Evolutionary conservation across 1,139 yeast species (phyloP).

Genomic region (Debaryomycetaceae sp.): DNA sequence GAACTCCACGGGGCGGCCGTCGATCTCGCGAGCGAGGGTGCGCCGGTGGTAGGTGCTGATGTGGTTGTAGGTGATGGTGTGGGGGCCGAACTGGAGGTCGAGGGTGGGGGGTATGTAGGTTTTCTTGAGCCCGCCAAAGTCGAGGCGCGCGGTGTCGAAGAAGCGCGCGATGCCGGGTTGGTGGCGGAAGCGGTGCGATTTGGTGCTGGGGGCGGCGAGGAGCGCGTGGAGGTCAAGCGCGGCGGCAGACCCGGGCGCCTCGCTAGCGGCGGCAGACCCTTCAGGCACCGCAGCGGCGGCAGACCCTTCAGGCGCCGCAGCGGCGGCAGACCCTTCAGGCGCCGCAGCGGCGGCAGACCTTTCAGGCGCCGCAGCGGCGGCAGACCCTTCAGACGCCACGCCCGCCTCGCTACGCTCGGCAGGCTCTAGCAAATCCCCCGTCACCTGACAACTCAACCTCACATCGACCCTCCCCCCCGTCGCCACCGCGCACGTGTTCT

Average conservation of each 20-base stretch:
- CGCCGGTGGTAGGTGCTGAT: conserved; percentile 38
- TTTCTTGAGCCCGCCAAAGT: conserved; percentile 33
- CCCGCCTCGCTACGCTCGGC: conserved; percentile 2
- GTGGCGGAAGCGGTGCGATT: conserved; percentile 23
- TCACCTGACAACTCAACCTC: conserved; percentile 38
- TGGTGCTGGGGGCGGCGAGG: conserved; percentile 26
- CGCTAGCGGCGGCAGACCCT: conserved; percentile 4
- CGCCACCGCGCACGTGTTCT: conserved; percentile 36
- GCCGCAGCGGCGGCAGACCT: no score
- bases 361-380: no score
- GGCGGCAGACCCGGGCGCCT: neutral
- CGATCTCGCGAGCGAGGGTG: conserved; percentile 38
- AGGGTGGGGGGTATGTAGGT: conserved; percentile 36
- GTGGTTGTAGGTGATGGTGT: conserved; percentile 37
- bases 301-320: conserved; percentile 1
- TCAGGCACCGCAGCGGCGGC: no score
- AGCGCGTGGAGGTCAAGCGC: conserved; percentile 9
- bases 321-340: no score
- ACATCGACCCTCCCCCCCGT: conserved; percentile 41
- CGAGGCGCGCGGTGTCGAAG: conserved; percentile 32
- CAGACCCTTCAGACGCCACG: neutral
- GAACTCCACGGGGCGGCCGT: conserved; percentile 35
- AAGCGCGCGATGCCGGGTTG: conserved; percentile 50
- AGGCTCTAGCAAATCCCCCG: conserved; percentile 24
- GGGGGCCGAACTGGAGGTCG: conserved; percentile 32